Evolutionary conservation across 2,329 filamentous ascomycete genomes (phyloP).

Genomic region (Monilinia polystroma): DNA sequence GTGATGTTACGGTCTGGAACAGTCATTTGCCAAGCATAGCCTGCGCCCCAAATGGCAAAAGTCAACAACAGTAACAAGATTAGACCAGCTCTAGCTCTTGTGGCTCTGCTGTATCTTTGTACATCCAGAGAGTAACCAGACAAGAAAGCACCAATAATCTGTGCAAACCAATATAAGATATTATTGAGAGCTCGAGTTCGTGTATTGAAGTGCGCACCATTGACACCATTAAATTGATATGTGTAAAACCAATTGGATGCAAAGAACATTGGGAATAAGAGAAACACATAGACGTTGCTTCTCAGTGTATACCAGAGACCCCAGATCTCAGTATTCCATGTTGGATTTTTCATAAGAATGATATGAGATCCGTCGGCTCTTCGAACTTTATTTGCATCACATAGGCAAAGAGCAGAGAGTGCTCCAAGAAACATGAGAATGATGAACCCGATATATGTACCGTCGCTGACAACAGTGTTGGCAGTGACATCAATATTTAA

Average conservation of each 20-base stretch:
- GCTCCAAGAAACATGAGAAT: conserved; percentile 73
- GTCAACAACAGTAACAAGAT: conserved; percentile 63
- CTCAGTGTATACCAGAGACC: conserved; percentile 71
- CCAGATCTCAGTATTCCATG: conserved; percentile 72
- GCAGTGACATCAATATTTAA: conserved; percentile 61
- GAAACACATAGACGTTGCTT: conserved; percentile 67
- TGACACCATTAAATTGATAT: conserved; percentile 74
- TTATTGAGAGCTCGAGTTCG: conserved; percentile 71
- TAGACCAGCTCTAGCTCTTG: conserved; percentile 64
- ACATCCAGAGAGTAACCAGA: conserved; percentile 71
- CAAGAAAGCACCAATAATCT: conserved; percentile 72
- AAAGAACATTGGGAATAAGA: conserved; percentile 77
- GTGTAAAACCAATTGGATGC: conserved; percentile 76
- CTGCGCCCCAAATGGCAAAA: conserved; percentile 76
- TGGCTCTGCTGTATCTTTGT: conserved; percentile 56
- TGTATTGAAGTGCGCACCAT: conserved; percentile 66
- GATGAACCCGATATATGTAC: conserved; percentile 80
- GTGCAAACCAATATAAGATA: conserved; percentile 72
- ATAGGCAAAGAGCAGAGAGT: conserved; percentile 63
- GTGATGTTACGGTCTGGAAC: conserved; percentile 52
- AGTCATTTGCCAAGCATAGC: conserved; percentile 71
- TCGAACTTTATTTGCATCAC: conserved; percentile 63
- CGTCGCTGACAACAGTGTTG: conserved; percentile 58
- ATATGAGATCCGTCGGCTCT: conserved; percentile 75
- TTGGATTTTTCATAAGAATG: conserved; percentile 84